Evolutionary conservation across 2,329 filamentous ascomycete species (phyloP), one percentile per base, ranked within the genome.

Genomic region (Colletotrichum sp.): DNA sequence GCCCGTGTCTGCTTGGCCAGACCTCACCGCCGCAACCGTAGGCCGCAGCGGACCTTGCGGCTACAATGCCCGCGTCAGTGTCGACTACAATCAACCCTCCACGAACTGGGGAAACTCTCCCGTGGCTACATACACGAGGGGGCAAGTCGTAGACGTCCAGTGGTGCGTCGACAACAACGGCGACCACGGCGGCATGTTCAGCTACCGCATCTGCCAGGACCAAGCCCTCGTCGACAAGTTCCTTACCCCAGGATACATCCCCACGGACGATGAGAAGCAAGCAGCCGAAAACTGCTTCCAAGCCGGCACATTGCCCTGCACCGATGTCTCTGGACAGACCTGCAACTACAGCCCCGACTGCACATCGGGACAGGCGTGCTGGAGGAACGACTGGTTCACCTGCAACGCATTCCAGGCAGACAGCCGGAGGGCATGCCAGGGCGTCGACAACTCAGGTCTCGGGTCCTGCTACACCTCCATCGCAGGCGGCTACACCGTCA

Each of bases 101-200:
- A 75, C 73, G 4, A 80, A 84, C 79, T 90, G 88, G 88, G 89
- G 89, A 27, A 83, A 80, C 12, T 69, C 81, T 0, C 81, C 85
- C 0, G 87, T 90, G 0, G 85, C 80, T 3, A 88, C 85, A 2
- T 90, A 90, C 80, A 80, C 81, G 0, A 81, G 86, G 0, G 89
- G 89, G 0, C 82, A 90, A 12, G 80, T 85, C 0, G 81, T 90
- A 29, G 86, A 89, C 29, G 89, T 90, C 0, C 83, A 89, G 79
- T 91, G 89, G 89, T 91, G 89, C 69, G 85, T 90, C 22, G 89
- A 91, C 78, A 82, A 90, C 81, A 91, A 90, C 78, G 89, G 89
- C 0, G 89, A 91, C 77, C 89, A 91, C 77, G 89, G 89, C 30
- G 89, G 89, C 80, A 90, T 90, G 89, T 91, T 90, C 81, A 85